Base-by-base conservation (phyloP, 805 yeast species). In the Starmerella asiatica region DNA sequence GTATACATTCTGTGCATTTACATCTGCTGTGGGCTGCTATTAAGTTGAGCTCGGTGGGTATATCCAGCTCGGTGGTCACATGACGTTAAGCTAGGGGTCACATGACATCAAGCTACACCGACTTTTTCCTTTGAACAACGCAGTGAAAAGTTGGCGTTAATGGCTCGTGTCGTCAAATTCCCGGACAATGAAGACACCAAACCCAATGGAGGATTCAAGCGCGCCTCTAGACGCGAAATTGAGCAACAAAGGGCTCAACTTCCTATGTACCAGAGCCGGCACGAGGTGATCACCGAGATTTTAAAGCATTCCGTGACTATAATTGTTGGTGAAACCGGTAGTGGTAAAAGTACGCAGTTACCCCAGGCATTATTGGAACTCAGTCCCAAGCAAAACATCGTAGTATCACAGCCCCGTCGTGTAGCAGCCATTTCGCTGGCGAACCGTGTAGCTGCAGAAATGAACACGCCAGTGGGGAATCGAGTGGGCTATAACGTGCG, bases 391-490 rank as follows among this genome's bases (percentile, higher is more conserved):
- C 74, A 73, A 44, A 65, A 70, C 20, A 76, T 88, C 17, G 97
- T 94, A 0, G 88, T 91, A 6, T 86, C 98, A 0, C 97, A 88
- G 62, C 98, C 98, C 1, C 78, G 98, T 62, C 71, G 97, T 55
- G 98, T 88, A 29, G 97, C 98, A 3, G 98, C 98, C 2, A 83
- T 91, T 37, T 84, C 85, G 45, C 69, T 88, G 56, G 97, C 97
- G 0, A 71, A 79, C 21, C 77, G 98, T 63, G 98, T 88, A 4
- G 75, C 95, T 12, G 83, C 82, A 49, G 98, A 88, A 59, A 68
- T 69, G 50, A 94, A 94, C 1, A 72, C 83, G 42, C 57, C 56
- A 5, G 56, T 88, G 8, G 97, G 98, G 18, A 71, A 69, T 26
- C 77, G 72, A 37, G 94, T 88, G 24, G 98, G 98, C 47, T 88